Conservation (phyloP, 2,329 filamentous ascomycete species). For the Zymoseptoria pseudotritici region DNA sequence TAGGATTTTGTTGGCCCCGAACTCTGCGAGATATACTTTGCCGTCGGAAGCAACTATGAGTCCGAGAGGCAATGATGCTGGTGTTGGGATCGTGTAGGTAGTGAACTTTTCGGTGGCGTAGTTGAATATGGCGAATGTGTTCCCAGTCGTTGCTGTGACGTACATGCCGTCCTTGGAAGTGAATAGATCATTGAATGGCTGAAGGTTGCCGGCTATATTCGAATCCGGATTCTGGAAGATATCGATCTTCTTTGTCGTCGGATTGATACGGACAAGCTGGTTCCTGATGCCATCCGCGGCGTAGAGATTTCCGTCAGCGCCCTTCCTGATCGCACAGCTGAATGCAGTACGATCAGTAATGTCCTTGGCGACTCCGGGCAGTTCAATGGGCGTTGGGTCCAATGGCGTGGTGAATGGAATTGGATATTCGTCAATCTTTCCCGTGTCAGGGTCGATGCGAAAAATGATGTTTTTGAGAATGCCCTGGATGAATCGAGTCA, state of each 20-base stretch:
- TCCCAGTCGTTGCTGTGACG: constrained; percentile 17
- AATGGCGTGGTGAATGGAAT: constrained; percentile 17
- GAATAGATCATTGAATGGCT: constrained; percentile 21
- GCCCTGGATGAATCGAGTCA: background rate
- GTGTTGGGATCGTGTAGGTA: constrained; percentile 9
- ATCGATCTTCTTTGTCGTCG: constrained; percentile 1
- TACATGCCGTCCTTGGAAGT: constrained; percentile 17
- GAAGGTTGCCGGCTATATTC: constrained; percentile 16
- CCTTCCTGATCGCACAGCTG: constrained; percentile 7
- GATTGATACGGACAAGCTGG: constrained; percentile 11
- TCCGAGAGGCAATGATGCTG: constrained; percentile 12
- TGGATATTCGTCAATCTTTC: constrained; percentile 12
- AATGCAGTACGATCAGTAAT: constrained; percentile 7
- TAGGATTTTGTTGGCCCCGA: constrained; percentile 14
- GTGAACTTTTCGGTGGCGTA: constrained; percentile 9
- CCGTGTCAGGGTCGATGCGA: constrained; percentile 12
- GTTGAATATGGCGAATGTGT: constrained; percentile 7
- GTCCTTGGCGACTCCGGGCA: constrained; percentile 1
- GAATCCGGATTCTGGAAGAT: constrained; percentile 4
- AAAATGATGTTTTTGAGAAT: constrained; percentile 17
- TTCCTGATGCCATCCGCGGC: constrained; percentile 8
- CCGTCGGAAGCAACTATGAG: constrained; percentile 12
- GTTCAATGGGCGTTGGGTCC: constrained; percentile 8
- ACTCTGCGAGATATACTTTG: constrained; percentile 11
- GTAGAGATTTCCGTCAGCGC: constrained; percentile 9